Evolutionary conservation across 2,329 filamentous ascomycete genomes (phyloP).

Genomic region (Sporothrix brunneoviolacea): DNA sequence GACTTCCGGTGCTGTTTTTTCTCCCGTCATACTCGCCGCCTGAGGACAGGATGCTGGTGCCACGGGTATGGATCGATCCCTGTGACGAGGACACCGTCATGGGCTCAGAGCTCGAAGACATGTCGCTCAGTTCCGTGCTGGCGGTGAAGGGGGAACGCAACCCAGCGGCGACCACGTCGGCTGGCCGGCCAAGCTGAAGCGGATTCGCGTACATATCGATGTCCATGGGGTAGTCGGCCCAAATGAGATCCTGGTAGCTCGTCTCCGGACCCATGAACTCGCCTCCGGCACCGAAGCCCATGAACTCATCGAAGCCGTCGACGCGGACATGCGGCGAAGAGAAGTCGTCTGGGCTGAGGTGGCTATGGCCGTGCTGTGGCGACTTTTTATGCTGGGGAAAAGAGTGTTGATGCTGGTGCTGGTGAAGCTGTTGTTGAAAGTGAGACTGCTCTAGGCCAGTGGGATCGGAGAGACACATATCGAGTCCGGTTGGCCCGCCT

Average conservation of each 20-base stretch:
- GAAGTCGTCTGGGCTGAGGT: slow-evolving; percentile 29
- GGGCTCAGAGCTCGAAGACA: slow-evolving; percentile 36
- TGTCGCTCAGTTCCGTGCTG: slow-evolving; percentile 31
- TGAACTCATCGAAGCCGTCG: slow-evolving; percentile 37
- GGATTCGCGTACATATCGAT: slow-evolving; percentile 34
- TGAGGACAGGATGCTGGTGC: slow-evolving; percentile 40
- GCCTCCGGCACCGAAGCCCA: slow-evolving; percentile 27
- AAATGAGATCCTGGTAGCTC: slow-evolving; percentile 38
- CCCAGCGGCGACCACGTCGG: slow-evolving; percentile 24
- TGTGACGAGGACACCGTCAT: slow-evolving; percentile 35
- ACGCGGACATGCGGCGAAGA: slow-evolving; percentile 32
- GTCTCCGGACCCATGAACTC: slow-evolving; percentile 31
- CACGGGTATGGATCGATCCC: slow-evolving; percentile 39
- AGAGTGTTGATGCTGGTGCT: slow-evolving; percentile 11
- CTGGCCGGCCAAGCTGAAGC: slow-evolving; percentile 26
- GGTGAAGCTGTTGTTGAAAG: slow-evolving; percentile 7
- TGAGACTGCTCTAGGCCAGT: not conserved
- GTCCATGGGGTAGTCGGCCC: slow-evolving; percentile 38
- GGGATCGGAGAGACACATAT: slow-evolving; percentile 16
- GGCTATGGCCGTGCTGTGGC: slow-evolving; percentile 24
- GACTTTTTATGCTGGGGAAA: slow-evolving; percentile 22
- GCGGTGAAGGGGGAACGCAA: slow-evolving; percentile 29
- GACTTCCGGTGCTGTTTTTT: slow-evolving; percentile 20
- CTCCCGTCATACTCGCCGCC: slow-evolving; percentile 17
- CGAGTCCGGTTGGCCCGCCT: slow-evolving; percentile 1